phyloP scores from a whole-genome alignment of 306 rosid genomes.

The Cicer cuneatum region DNA sequence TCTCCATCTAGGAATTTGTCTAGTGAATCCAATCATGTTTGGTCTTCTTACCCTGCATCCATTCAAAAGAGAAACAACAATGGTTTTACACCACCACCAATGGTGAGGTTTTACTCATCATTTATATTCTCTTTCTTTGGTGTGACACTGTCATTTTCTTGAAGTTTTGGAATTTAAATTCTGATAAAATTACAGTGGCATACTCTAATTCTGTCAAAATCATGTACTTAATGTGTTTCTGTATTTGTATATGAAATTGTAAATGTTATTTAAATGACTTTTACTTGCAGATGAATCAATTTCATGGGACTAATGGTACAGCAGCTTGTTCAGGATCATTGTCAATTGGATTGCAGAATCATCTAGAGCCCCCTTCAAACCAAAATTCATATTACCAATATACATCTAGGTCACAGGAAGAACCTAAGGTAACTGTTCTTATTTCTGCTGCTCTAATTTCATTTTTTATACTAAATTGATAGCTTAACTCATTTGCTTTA shows the following conservation, averaged over 20 bases:
- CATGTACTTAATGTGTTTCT: not conserved
- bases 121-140: not conserved
- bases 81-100: conserved; percentile 36
- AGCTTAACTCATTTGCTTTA: not conserved
- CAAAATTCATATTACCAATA: conserved; percentile 54
- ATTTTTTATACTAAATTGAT: not conserved
- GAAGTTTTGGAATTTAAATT: no score
- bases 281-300: conserved; percentile 52
- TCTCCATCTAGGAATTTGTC: conserved; percentile 29
- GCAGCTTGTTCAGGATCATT: conserved; percentile 41
- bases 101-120: conserved; percentile 42
- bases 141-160: no score
- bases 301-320: conserved; percentile 41
- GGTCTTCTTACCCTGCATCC: conserved; percentile 40
- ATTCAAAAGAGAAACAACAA: conserved; percentile 41
- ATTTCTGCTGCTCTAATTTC: not conserved
- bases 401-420: conserved; percentile 41
- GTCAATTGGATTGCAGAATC: conserved; percentile 45
- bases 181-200: no score
- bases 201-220: no score
- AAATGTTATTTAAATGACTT: not conserved
- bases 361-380: conserved; percentile 82
- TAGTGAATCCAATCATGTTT: conserved; percentile 40
- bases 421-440: conserved; percentile 42
- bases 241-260: not conserved